Conservation (phyloP, 352 stramenopile species). For the Phytophthora pistaciae region DNA sequence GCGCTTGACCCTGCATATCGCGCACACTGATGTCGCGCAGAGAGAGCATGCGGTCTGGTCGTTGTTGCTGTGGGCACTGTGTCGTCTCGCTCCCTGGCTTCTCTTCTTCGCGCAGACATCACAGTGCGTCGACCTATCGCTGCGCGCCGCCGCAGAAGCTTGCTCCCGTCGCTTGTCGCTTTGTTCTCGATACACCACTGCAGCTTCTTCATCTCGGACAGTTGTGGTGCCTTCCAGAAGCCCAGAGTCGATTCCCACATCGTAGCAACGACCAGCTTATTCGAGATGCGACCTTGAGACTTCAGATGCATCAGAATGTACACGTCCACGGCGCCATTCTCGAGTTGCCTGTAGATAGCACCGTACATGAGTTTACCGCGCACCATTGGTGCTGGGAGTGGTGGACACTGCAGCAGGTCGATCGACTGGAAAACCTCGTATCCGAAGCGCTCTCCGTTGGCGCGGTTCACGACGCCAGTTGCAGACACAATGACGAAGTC, state of each 20-base stretch:
- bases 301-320: conserved; percentile 33
- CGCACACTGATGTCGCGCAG: too few relatives aligned
- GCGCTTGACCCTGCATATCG: too few relatives aligned
- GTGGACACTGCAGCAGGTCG: conserved; percentile 25
- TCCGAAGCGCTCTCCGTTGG: conserved; percentile 41
- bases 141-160: neutral
- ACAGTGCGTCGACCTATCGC: too few relatives aligned
- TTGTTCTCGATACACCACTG: conserved; percentile 27
- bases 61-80: too few relatives aligned
- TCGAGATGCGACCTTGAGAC: conserved; percentile 13
- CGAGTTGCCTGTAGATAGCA: conserved; percentile 22
- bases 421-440: conserved; percentile 64
- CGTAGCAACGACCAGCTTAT: conserved; percentile 20
- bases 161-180: neutral
- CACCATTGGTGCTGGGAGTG: conserved; percentile 18
- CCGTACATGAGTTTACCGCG: conserved; percentile 34
- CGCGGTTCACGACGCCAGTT: conserved; percentile 21
- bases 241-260: conserved; percentile 24
- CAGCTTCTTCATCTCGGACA: conserved; percentile 32
- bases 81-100: too few relatives aligned
- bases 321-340: conserved; percentile 25
- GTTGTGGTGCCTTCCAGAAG: conserved; percentile 16
- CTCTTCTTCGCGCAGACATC: too few relatives aligned
- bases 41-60: too few relatives aligned
- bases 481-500: conserved; percentile 31